Percentiles rank a stretch among this genome's conserved stretches.
These are phyloP conservation scores for Candida nitratophila DNA, from an alignment of 805 yeast species.

Conservation along the genomic window DNA sequence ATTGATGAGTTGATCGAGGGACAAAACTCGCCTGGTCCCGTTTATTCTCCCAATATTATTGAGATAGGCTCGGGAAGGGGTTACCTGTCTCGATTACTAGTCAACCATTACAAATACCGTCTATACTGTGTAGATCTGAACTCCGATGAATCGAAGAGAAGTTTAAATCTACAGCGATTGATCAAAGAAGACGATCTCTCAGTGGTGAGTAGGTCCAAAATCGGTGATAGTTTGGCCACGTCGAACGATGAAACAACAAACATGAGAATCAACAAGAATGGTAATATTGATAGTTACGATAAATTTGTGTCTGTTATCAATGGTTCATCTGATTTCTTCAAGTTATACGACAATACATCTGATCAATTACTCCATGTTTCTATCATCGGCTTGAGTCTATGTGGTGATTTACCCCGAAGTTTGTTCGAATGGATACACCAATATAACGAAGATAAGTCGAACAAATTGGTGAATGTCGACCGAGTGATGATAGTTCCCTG, in stretches of 20 bases:
- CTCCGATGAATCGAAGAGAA: slow-evolving; percentile 13
- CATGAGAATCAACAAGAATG: no score
- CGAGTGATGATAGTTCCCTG: slow-evolving; percentile 18
- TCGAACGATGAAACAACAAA: no score
- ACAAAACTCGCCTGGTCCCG: no score
- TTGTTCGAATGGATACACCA: neutral
- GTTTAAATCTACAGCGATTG: slow-evolving; percentile 13
- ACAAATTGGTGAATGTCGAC: slow-evolving; percentile 15
- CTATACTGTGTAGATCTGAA: slow-evolving; percentile 19
- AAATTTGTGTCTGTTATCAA: neutral
- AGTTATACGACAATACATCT: neutral
- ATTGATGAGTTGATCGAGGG: no score
- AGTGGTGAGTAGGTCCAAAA: no score
- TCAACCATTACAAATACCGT: slow-evolving; percentile 8
- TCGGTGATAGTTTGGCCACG: no score
- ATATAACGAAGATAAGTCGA: neutral
- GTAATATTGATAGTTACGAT: neutral
- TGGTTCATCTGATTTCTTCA: neutral
- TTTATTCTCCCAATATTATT: slow-evolving; percentile 2
- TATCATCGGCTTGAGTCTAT: neutral
- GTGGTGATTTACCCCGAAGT: neutral
- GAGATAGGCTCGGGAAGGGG: slow-evolving; percentile 28
- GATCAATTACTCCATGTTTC: no score
- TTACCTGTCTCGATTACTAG: slow-evolving; percentile 18
- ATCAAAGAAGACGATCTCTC: slow-evolving; percentile 4